These are phyloP conservation scores for Solanum hybrid DNA, from an alignment of 305 asterid genomes.

Conservation along the genomic window DNA sequence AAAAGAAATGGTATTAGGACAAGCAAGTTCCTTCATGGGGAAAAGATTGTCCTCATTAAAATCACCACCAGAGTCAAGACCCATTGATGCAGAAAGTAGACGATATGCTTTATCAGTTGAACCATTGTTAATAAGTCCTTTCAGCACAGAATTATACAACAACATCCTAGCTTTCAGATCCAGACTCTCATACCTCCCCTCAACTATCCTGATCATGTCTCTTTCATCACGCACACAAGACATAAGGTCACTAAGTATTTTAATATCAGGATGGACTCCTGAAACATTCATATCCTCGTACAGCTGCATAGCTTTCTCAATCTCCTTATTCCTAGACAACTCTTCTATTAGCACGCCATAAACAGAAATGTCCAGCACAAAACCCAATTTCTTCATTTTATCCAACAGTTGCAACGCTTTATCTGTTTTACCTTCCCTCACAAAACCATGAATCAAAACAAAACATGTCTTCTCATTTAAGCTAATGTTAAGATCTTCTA, in stretches of 20 bases:
- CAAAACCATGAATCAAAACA: constrained; percentile 74
- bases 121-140: constrained; percentile 43
- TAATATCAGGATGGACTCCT: constrained; percentile 54
- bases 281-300: constrained; percentile 38
- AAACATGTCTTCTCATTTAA: constrained; percentile 65
- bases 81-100: constrained; percentile 34
- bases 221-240: constrained; percentile 37
- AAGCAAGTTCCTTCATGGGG: constrained; percentile 12
- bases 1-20: constrained; percentile 41
- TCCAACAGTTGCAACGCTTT: constrained; percentile 52
- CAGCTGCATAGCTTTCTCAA: constrained; percentile 45
- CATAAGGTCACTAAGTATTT: constrained; percentile 39
- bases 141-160: constrained; percentile 34
- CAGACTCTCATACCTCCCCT: constrained; percentile 32
- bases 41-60: constrained; percentile 20
- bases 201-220: constrained; percentile 37
- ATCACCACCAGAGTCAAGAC: constrained; percentile 21
- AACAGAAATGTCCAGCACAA: constrained; percentile 45
- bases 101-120: constrained; percentile 51
- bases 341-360: constrained; percentile 59
- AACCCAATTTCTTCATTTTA: constrained; percentile 50
- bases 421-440: constrained; percentile 48
- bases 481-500: constrained; percentile 42
- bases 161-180: constrained; percentile 28
- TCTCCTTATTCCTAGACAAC: constrained; percentile 47